Evolutionary conservation across 2,329 filamentous ascomycete species (phyloP), one percentile per base, ranked within the genome.

Genomic region (Alternaria viburni): DNA sequence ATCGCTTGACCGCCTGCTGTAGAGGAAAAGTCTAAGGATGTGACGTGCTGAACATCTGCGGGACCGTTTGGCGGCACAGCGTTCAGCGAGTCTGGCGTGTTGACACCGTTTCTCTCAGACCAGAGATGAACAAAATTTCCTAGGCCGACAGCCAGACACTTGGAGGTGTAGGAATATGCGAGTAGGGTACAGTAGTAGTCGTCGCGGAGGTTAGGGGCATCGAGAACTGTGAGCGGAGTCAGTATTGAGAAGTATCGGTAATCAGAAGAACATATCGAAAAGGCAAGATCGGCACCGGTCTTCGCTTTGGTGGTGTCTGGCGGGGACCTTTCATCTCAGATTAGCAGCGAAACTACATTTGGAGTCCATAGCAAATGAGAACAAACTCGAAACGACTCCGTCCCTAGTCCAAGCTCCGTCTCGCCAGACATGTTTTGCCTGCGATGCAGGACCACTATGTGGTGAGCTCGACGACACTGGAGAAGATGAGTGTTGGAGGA

Each of bases 181-280:
- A 99, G 85, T 3, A 94, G 86, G 0, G 94, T 96, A 81, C 93
- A 97, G 78, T 99, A 99, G 78, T 94, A 99, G 79, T 99, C 95
- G 73, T 98, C 93, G 60, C 93, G 89, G n/a, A 98, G 84, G 55
- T 89, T 88, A 3, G 94, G 93, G 9, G 95, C 95, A 81, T 97
- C 93, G 6, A 99, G 85, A 7, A 97, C 91, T 81, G 89, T 91
- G 66, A 10, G n/a, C 23, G 3, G 15, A 61, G 73, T 85, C 59
- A 86, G 76, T 32, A 64, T 52, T 32, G n/a, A 10, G 11, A 58
- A n/a, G 23, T 11, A 13, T 17, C 46, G 57, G 17, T 41, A 32
- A 28, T 58, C 50, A 26, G 36, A 41, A 61, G 49, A 52, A 82
- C 86, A 77, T 84, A 91, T 89, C 91, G 92, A 82, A 96, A 96